Conservation (phyloP, 169 alveolate genomes). For the Plasmodium malariae region DNA sequence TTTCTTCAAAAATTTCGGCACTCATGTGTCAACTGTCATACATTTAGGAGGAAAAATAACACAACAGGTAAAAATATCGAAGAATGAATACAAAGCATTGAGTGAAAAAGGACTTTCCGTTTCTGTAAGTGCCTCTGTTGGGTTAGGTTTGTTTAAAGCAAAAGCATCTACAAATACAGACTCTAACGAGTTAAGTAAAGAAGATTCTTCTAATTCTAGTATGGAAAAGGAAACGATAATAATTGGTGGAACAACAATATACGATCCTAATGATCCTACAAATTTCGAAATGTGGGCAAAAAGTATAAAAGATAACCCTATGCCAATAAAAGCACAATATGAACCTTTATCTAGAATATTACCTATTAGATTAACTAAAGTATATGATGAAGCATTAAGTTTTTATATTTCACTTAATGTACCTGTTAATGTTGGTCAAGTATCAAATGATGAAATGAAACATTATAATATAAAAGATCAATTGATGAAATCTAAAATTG, state of each 20-base stretch:
- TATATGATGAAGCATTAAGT: conserved; percentile 56
- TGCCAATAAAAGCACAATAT: conserved; percentile 85
- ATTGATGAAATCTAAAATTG: conserved; percentile 32
- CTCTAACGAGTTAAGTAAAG: conserved; percentile 40
- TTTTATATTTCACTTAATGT: conserved; percentile 58
- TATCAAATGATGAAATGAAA: conserved; percentile 49
- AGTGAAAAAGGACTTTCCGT: conserved; percentile 83
- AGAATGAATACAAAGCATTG: conserved; percentile 81
- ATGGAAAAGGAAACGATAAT: conserved; percentile 81
- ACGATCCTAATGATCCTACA: conserved; percentile 81
- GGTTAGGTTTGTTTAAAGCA: conserved; percentile 59
- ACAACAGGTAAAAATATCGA: conserved; percentile 84
- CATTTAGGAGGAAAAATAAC: conserved; percentile 91
- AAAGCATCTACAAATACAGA: conserved; percentile 47
- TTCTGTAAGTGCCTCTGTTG: conserved; percentile 49
- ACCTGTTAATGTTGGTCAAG: conserved; percentile 35
- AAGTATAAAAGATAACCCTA: conserved; percentile 82
- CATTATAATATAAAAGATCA: conserved; percentile 43
- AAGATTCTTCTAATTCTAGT: conserved; percentile 48
- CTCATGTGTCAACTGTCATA: conserved; percentile 86
- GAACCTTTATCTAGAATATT: conserved; percentile 80
- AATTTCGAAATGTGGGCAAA: conserved; percentile 83
- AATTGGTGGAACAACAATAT: conserved; percentile 85
- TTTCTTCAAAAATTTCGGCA: conserved; percentile 87
- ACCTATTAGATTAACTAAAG: conserved; percentile 37